These are phyloP conservation scores for Amanita exitialis DNA, from an alignment of 768 basidiomycete genomes.

Conservation along the genomic window DNA sequence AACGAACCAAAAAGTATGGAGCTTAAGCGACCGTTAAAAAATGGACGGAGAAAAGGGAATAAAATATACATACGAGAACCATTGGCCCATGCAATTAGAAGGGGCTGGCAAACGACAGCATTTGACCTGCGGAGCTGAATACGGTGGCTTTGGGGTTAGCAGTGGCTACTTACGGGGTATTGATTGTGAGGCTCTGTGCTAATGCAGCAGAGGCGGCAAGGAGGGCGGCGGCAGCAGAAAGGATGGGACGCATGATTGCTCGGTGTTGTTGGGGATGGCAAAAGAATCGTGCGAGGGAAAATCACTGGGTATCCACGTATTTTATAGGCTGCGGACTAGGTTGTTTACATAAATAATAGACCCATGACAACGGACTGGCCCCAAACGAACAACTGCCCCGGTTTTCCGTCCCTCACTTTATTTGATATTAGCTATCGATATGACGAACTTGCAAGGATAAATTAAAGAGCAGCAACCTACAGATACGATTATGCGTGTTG, in stretches of 20 bases:
- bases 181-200: constrained; percentile 42
- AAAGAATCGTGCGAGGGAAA: constrained; percentile 18
- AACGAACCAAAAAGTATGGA: constrained; percentile 57
- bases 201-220: constrained; percentile 30
- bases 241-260: constrained; percentile 29
- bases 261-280: constrained; percentile 14
- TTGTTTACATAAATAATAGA: constrained; percentile 18
- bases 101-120: constrained; percentile 48
- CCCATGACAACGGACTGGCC: constrained; percentile 9
- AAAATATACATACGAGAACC: constrained; percentile 36
- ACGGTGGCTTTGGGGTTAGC: not conserved
- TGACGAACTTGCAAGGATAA: not conserved
- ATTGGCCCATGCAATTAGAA: constrained; percentile 42
- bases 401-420: not conserved
- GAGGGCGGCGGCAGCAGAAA: constrained; percentile 27
- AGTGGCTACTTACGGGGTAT: constrained; percentile 58
- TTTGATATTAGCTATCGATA: not conserved
- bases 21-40: constrained; percentile 24
- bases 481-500: not conserved
- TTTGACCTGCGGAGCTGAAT: constrained; percentile 24
- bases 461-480: too few relatives aligned
- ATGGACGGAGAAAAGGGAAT: not conserved
- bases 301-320: constrained; percentile 6
- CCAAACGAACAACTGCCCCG: not conserved
- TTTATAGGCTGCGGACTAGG: constrained; percentile 12